Evolutionary conservation across 768 basidiomycete species (phyloP).

Genomic region (Suillus hirtellus): DNA sequence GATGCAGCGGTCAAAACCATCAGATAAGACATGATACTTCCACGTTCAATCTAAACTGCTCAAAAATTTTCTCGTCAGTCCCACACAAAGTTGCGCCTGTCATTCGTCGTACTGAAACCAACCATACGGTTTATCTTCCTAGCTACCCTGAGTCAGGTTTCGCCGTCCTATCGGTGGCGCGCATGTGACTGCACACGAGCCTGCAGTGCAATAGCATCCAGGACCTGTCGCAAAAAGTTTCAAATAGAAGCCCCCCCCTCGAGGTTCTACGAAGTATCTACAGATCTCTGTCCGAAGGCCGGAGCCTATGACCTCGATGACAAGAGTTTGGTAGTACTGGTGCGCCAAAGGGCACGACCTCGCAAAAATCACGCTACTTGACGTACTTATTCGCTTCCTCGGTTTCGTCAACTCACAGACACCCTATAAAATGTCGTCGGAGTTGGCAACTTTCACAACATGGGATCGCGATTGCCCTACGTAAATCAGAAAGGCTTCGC

Average conservation of each 20-base stretch:
- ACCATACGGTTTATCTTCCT: conserved; percentile 15
- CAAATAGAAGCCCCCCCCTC: not conserved
- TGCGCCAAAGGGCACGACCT: conserved; percentile 27
- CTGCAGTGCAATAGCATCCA: not conserved
- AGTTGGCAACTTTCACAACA: conserved; percentile 20
- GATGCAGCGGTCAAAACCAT: not conserved
- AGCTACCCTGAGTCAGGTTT: conserved; percentile 20
- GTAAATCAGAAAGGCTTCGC: conserved; percentile 24
- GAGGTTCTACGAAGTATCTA: conserved; percentile 23
- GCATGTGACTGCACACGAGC: not conserved
- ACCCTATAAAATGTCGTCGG: conserved; percentile 26
- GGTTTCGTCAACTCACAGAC: conserved; percentile 18
- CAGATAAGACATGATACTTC: not conserved
- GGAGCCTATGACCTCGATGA: conserved; percentile 24
- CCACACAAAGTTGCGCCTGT: not conserved
- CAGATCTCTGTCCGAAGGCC: conserved; percentile 25
- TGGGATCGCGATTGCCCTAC: conserved; percentile 25
- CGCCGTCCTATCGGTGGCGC: conserved; percentile 15
- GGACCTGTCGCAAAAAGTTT: not conserved
- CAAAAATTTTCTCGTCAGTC: not conserved
- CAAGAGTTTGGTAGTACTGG: conserved; percentile 18
- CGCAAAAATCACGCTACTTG: conserved; percentile 2
- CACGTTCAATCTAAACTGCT: not conserved
- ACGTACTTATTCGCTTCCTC: conserved; percentile 22
- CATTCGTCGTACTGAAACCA: conserved; percentile 11